A percentile compares a stretch with the other conserved stretches of the same genome.
phyloP scores from a whole-genome alignment of 768 basidiomycete species.

The Sporobolomyces phaffii region DNA sequence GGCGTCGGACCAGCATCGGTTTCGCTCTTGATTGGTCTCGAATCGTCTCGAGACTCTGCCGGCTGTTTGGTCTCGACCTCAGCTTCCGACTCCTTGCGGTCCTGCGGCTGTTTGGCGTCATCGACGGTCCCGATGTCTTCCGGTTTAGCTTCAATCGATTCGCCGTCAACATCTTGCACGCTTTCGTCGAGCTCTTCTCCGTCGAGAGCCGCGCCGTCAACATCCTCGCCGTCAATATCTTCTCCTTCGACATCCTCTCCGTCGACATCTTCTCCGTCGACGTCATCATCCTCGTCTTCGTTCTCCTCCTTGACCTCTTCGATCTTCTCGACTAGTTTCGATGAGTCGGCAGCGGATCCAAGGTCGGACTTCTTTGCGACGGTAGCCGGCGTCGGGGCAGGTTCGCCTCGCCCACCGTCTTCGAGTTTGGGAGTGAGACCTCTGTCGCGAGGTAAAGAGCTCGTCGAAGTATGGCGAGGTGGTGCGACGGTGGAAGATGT shows the following conservation, averaged over 20 bases:
- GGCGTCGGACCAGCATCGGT: background rate
- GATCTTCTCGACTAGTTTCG: constrained; percentile 43
- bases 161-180: background rate
- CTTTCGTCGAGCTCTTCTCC: background rate
- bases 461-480: background rate
- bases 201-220: constrained; percentile 1
- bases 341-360: constrained; percentile 35
- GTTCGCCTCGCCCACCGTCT: constrained; percentile 13
- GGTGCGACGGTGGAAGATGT: background rate
- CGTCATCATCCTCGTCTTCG: background rate
- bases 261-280: constrained; percentile 30
- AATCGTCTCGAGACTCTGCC: background rate
- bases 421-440: constrained; percentile 19
- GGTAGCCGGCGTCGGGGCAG: constrained; percentile 24
- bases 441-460: background rate
- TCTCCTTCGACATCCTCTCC: constrained; percentile 19
- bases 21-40: background rate
- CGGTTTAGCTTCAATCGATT: too few species aligned
- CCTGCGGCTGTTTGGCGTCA: background rate
- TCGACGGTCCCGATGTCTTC: background rate
- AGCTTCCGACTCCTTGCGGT: background rate
- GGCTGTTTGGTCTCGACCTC: background rate
- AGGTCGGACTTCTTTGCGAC: background rate
- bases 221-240: constrained; percentile 24
- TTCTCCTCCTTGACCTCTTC: constrained; percentile 43